Evolutionary conservation across 2,329 filamentous ascomycete genomes (phyloP).

Genomic region (Cryphonectria naterciae): DNA sequence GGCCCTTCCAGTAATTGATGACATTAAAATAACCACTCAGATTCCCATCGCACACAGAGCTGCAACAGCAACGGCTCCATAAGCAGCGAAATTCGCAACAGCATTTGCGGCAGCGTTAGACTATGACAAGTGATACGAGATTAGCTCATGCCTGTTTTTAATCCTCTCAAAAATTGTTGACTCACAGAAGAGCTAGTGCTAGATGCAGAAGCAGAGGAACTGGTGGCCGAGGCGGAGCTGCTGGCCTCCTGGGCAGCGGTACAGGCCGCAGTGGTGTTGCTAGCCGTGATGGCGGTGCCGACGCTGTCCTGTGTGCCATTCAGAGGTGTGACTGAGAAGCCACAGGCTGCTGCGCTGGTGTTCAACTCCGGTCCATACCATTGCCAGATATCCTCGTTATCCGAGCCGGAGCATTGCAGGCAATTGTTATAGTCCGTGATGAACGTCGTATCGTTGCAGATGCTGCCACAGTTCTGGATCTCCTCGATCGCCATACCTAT

Average conservation of each 20-base stretch:
- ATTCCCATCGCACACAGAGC: slow-evolving; percentile 18
- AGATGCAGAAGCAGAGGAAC: slow-evolving; percentile 16
- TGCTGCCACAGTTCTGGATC: slow-evolving; percentile 34
- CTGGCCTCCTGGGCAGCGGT: slow-evolving; percentile 21
- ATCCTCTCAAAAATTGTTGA: neutral
- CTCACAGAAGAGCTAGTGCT: slow-evolving; percentile 19
- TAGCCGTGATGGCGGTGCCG: slow-evolving; percentile 27
- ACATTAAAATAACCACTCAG: neutral
- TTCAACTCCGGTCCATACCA: slow-evolving; percentile 44
- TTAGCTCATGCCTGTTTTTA: neutral
- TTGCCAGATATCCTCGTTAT: slow-evolving; percentile 47
- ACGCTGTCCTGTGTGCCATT: slow-evolving; percentile 31
- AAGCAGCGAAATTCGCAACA: slow-evolving; percentile 15
- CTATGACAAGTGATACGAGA: neutral
- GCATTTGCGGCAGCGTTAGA: neutral
- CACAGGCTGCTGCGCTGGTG: slow-evolving; percentile 36
- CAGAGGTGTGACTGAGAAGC: slow-evolving; percentile 33
- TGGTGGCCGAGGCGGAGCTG: slow-evolving; percentile 16
- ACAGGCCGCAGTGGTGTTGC: slow-evolving; percentile 20
- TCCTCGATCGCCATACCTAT: slow-evolving; percentile 43
- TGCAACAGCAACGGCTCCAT: slow-evolving; percentile 20
- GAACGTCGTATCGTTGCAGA: slow-evolving; percentile 45
- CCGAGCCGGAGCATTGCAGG: slow-evolving; percentile 43
- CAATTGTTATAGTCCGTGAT: slow-evolving; percentile 45
- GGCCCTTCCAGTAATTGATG: neutral